phyloP scores from a whole-genome alignment of 78 protist species.

The Dictyostelium purpureum region DNA sequence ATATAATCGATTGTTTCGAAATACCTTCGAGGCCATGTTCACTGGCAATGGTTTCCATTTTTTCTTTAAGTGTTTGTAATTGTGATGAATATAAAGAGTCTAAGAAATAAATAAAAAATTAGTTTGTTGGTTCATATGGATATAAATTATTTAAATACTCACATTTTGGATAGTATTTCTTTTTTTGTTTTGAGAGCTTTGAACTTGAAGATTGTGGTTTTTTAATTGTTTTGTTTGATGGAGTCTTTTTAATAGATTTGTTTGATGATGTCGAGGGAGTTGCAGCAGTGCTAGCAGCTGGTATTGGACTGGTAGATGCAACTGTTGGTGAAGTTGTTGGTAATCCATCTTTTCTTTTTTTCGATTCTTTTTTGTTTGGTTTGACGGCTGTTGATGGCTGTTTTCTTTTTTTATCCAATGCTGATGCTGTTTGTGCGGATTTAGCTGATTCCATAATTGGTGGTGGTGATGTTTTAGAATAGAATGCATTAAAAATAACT shows the following conservation, averaged over 20 bases:
- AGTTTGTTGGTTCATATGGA: neutral
- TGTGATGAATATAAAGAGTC: conserved; percentile 56
- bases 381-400: neutral
- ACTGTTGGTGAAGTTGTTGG: neutral
- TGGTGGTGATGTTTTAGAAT: conserved; percentile 61
- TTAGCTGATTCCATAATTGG: neutral
- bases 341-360: neutral
- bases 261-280: neutral
- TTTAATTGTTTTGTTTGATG: too few species aligned
- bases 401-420: neutral
- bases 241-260: too few species aligned
- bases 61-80: conserved; percentile 25
- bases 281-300: neutral
- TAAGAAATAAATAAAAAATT: neutral
- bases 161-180: conserved; percentile 64
- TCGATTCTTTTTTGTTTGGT: neutral
- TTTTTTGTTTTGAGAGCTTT: neutral
- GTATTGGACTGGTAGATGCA: neutral
- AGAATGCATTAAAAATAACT: conserved; percentile 36
- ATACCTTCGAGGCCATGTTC: conserved; percentile 44
- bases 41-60: conserved; percentile 56
- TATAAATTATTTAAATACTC: neutral
- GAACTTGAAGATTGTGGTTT: too few species aligned
- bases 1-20: conserved; percentile 43
- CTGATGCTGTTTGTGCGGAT: neutral